phyloP scores from a whole-genome alignment of 2,329 filamentous ascomycete genomes.

The Fusarium poae region DNA sequence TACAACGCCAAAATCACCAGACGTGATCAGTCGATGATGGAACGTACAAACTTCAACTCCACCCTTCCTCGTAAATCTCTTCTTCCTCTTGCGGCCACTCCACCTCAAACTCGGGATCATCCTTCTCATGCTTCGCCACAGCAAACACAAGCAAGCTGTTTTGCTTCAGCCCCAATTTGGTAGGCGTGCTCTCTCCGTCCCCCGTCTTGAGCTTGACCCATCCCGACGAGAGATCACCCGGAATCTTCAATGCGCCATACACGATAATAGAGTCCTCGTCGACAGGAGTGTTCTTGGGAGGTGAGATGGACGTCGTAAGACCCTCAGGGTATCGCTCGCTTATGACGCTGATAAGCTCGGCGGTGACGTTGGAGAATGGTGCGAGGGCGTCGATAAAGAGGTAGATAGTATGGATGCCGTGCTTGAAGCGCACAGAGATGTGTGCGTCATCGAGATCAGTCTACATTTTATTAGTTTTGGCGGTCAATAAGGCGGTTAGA shows the following conservation, averaged over 20 bases:
- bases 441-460: conserved; percentile 60
- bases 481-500: background rate
- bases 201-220: conserved; percentile 63
- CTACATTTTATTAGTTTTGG: conserved; percentile 27
- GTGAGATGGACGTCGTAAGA: conserved; percentile 56
- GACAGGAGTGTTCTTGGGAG: conserved; percentile 55
- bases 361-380: conserved; percentile 68
- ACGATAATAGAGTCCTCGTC: conserved; percentile 59
- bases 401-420: conserved; percentile 77
- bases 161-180: conserved; percentile 60
- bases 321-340: conserved; percentile 68
- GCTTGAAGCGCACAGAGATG: conserved; percentile 78
- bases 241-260: conserved; percentile 61
- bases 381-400: conserved; percentile 72
- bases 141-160: conserved; percentile 65
- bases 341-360: conserved; percentile 70
- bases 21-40: no score
- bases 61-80: conserved; percentile 50
- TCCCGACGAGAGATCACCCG: conserved; percentile 61
- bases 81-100: conserved; percentile 62
- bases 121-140: conserved; percentile 57
- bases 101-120: conserved; percentile 60
- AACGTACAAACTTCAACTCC: accelerated
- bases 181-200: conserved; percentile 55
- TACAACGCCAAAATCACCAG: background rate